These are phyloP conservation scores for Rosa persica DNA, from an alignment of 306 rosid genomes.

Conservation along the genomic window DNA sequence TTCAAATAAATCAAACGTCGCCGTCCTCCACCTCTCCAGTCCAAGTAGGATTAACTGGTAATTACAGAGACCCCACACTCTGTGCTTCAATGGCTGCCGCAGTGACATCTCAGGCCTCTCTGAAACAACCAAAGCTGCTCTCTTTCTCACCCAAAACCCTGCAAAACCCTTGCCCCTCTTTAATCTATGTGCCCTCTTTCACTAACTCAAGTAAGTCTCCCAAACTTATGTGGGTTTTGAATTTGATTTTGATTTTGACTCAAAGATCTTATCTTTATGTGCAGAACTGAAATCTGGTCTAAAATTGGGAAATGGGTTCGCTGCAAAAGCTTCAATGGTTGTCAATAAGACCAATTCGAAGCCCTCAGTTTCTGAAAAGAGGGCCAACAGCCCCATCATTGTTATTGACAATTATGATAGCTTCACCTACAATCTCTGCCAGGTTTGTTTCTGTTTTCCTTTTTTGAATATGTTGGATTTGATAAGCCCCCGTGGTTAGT, in stretches of 20 bases:
- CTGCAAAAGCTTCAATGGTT: constrained; percentile 40
- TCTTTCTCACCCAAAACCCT: constrained; percentile 12
- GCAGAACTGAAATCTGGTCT: constrained; percentile 29
- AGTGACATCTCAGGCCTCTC: constrained; percentile 9
- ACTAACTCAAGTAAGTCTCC: not conserved
- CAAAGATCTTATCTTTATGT: constrained; percentile 16
- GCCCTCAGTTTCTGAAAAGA: constrained; percentile 27
- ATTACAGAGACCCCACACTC: not conserved
- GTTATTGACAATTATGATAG: constrained; percentile 69
- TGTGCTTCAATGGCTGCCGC: constrained; percentile 38
- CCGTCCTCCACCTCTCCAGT: not conserved
- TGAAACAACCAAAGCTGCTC: constrained; percentile 19
- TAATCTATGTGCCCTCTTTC: not conserved
- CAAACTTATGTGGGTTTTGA: not conserved
- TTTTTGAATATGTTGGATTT: not conserved
- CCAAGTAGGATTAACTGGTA: not conserved
- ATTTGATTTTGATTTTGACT: not conserved
- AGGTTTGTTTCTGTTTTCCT: constrained; percentile 39
- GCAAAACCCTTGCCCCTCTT: constrained; percentile 19
- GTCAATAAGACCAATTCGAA: constrained; percentile 21
- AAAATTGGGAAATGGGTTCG: constrained; percentile 44
- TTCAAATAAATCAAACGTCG: not conserved
- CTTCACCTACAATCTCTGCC: constrained; percentile 94
- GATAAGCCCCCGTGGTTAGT: not conserved
- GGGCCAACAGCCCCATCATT: constrained; percentile 35